These are phyloP conservation scores for Monilinia fructigena DNA, from an alignment of 2,329 filamentous ascomycete species.

Conservation along the genomic window DNA sequence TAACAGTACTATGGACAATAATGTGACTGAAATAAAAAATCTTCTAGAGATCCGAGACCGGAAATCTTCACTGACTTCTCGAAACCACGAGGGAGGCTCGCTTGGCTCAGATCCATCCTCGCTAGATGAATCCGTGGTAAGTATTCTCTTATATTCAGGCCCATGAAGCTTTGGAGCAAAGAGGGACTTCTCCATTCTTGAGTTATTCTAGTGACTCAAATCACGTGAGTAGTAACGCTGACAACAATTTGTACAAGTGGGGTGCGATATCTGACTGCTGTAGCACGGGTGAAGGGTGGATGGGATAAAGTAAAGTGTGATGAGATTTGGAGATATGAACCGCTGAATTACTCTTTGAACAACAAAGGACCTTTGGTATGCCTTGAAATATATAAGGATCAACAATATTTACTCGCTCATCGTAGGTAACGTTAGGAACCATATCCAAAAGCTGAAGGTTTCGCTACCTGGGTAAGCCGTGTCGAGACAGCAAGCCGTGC, in stretches of 20 bases:
- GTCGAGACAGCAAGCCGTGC: slow-evolving; percentile 9
- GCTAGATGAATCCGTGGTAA: slow-evolving; percentile 10
- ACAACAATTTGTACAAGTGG: too few relatives aligned
- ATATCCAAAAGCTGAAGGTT: too few relatives aligned
- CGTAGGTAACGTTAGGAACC: too few relatives aligned
- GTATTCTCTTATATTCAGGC: not conserved
- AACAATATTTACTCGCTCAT: not conserved
- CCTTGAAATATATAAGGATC: not conserved
- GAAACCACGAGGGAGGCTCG: not conserved
- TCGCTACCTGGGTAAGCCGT: not conserved
- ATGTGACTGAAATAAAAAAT: slow-evolving; percentile 6
- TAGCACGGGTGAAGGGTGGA: too few relatives aligned
- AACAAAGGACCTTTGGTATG: too few relatives aligned
- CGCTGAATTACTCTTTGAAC: too few relatives aligned
- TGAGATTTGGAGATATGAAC: too few relatives aligned
- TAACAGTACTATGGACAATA: slow-evolving; percentile 8
- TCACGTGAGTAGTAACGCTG: too few relatives aligned
- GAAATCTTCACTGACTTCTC: slow-evolving; percentile 5
- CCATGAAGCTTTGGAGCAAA: slow-evolving; percentile 5
- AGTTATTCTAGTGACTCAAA: too few relatives aligned
- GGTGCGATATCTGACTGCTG: too few relatives aligned
- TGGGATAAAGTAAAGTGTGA: too few relatives aligned
- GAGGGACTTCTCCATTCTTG: not conserved
- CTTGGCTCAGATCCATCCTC: slow-evolving; percentile 1
- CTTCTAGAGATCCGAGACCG: not conserved